phyloP scores from a whole-genome alignment of 257 asterid genomes.

The Capsicum pubescens region DNA sequence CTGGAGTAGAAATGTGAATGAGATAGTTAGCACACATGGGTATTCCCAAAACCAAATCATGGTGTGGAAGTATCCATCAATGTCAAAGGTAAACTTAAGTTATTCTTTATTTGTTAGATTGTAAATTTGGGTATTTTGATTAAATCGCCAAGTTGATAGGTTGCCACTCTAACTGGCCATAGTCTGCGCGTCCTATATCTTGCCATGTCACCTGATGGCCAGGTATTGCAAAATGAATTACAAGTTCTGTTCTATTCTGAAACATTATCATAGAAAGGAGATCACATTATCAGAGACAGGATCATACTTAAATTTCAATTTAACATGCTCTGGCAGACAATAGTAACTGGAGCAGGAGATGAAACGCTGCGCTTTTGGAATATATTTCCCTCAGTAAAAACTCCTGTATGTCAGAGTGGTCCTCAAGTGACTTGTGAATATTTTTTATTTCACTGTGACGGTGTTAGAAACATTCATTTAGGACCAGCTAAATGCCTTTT shows the following conservation, averaged over 20 bases:
- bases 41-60: conserved; percentile 96
- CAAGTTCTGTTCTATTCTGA: not conserved
- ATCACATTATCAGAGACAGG: not conserved
- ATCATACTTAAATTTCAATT: not conserved
- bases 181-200: conserved; percentile 86
- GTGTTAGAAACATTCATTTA: not conserved
- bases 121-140: not conserved
- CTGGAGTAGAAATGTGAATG: conserved; percentile 97
- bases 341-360: conserved; percentile 98
- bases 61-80: conserved; percentile 98
- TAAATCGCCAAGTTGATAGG: conserved; percentile 46
- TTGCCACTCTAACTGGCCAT: conserved; percentile 93
- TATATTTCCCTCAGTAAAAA: conserved; percentile 77
- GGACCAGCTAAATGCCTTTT: not conserved
- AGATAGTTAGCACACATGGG: conserved; percentile 97
- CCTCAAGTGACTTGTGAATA: not conserved
- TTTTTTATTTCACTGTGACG: not conserved
- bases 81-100: conserved; percentile 66
- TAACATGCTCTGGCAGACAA: conserved; percentile 58
- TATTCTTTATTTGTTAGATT: not conserved
- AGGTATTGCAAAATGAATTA: conserved; percentile 50
- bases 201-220: conserved; percentile 98
- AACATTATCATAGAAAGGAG: not conserved
- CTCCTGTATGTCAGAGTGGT: conserved; percentile 61
- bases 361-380: conserved; percentile 95